Conservation (phyloP, 2,329 filamentous ascomycete genomes). For the Cadophora gregata region DNA sequence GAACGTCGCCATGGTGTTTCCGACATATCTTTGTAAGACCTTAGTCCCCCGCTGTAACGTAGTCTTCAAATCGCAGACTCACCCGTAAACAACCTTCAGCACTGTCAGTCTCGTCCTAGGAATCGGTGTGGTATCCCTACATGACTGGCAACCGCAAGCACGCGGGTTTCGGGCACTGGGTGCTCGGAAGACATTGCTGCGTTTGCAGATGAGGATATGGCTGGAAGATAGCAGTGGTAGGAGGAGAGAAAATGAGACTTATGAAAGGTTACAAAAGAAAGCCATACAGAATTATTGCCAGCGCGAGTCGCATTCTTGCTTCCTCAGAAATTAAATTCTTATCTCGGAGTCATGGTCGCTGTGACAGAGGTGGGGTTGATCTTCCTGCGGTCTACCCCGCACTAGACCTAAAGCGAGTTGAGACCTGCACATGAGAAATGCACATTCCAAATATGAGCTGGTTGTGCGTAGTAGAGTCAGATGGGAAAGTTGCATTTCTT, state of each 20-base stretch:
- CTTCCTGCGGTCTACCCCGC: conserved; percentile 33
- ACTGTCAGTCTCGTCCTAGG: conserved; percentile 37
- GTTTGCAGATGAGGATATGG: neutral
- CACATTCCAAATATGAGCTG: neutral
- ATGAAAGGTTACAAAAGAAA: conserved; percentile 24
- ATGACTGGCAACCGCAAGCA: conserved; percentile 93
- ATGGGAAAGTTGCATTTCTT: conserved; percentile 27
- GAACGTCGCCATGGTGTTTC: conserved; percentile 96
- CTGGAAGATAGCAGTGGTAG: neutral
- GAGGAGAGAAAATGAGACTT: neutral
- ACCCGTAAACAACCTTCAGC: conserved; percentile 75
- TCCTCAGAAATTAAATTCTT: conserved; percentile 19
- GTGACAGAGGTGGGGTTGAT: conserved; percentile 26
- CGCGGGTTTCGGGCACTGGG: conserved; percentile 63
- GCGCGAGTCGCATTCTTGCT: conserved; percentile 16
- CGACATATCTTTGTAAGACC: conserved; percentile 75
- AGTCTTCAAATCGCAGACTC: conserved; percentile 48
- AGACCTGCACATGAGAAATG: conserved; percentile 19
- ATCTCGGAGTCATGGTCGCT: conserved; percentile 24
- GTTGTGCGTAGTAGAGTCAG: conserved; percentile 19
- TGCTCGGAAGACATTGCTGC: conserved; percentile 40
- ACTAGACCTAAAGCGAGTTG: conserved; percentile 30
- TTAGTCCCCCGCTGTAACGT: conserved; percentile 27
- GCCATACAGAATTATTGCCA: conserved; percentile 11
- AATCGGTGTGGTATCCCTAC: conserved; percentile 59